These are phyloP conservation scores for Exophiala calicioides DNA, from an alignment of 2,329 filamentous ascomycete species.

Conservation along the genomic window DNA sequence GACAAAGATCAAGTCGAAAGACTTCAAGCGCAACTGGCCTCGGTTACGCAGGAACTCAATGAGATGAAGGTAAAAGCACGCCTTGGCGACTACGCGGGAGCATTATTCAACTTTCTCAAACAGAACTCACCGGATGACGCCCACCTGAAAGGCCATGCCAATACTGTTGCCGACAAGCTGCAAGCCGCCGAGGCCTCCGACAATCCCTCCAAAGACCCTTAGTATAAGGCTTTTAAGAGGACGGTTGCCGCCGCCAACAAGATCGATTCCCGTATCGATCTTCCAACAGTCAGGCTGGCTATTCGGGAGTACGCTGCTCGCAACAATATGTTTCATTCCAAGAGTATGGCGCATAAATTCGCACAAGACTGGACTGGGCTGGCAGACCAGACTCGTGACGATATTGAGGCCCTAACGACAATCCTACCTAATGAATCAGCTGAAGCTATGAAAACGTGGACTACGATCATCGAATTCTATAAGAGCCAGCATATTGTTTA, in stretches of 20 bases:
- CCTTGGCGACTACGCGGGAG: no score
- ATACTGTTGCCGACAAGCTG: no score
- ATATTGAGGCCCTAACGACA: neutral
- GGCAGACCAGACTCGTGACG: neutral
- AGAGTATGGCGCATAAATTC: neutral
- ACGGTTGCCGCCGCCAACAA: neutral
- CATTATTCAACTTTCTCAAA: no score
- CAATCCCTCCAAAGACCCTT: no score
- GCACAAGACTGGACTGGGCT: neutral
- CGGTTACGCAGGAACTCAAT: no score
- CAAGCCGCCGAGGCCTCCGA: no score
- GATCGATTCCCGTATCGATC: neutral
- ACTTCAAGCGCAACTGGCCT: no score
- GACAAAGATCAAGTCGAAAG: no score
- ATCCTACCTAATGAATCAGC: neutral
- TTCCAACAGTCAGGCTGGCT: neutral
- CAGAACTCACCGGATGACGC: no score
- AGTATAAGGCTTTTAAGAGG: neutral
- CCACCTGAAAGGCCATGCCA: no score
- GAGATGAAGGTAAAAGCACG: no score
- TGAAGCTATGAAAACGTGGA: neutral
- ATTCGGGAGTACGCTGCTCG: constrained; percentile 2
- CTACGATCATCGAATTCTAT: neutral
- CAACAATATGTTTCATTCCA: constrained; percentile 3
- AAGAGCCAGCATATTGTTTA: neutral